Evolutionary conservation across 306 rosid genomes (phyloP).

Genomic region (Corylus heterophylla): DNA sequence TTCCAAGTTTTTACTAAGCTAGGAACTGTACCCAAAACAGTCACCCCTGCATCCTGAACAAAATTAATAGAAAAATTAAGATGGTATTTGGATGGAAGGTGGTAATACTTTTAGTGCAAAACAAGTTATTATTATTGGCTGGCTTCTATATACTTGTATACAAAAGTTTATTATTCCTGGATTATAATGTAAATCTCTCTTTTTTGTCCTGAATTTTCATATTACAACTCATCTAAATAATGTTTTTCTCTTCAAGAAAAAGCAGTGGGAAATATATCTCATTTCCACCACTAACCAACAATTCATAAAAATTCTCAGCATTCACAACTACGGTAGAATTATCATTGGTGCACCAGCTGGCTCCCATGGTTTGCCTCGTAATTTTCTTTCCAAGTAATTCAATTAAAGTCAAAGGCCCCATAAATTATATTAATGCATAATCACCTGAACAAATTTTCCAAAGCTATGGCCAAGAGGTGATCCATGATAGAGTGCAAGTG

Average conservation of each 20-base stretch:
- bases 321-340: background rate
- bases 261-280: background rate
- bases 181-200: background rate
- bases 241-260: background rate
- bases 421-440: background rate
- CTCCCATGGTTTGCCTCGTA: background rate
- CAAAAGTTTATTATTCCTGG: background rate
- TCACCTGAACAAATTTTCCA: conserved; percentile 91
- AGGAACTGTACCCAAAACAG: conserved; percentile 87
- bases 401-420: background rate
- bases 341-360: background rate
- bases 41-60: conserved; percentile 86
- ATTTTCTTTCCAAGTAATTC: conserved; percentile 3
- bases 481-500: conserved; percentile 95
- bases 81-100: conserved; percentile 1
- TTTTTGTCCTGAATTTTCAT: background rate
- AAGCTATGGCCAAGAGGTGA: conserved; percentile 88
- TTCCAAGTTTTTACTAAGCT: conserved; percentile 90
- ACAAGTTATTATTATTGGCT: background rate
- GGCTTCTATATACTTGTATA: background rate
- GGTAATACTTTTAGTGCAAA: background rate
- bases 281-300: background rate
- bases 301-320: background rate
- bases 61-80: conserved; percentile 7
- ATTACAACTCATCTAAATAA: background rate